phyloP scores from a whole-genome alignment of 192 early-diverging fungal species.

The Gonapodya prolifera region DNA sequence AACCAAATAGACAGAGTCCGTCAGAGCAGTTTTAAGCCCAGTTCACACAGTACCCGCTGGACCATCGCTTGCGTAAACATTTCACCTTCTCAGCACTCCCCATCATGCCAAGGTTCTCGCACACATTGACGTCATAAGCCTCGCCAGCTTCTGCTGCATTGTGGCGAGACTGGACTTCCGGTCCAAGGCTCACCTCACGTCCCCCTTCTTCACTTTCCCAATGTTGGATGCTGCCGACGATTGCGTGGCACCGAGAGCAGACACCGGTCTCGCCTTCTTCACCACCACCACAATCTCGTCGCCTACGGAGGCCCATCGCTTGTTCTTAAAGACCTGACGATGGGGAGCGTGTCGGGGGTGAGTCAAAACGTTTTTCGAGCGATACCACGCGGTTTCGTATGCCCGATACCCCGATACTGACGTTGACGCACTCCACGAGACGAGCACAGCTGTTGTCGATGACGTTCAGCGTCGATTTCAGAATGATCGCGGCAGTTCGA shows the following conservation, averaged over 20 bases:
- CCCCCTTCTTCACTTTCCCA: constrained; percentile 79
- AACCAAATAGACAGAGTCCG: too few species aligned
- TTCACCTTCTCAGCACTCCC: too few species aligned
- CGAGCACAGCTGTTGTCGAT: constrained; percentile 97
- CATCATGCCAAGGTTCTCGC: too few species aligned
- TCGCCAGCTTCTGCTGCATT: too few species aligned
- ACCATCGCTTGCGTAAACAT: too few species aligned
- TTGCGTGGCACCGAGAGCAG: constrained; percentile 18
- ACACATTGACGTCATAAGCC: too few species aligned
- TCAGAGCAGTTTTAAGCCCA: too few species aligned
- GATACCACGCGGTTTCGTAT: too few species aligned
- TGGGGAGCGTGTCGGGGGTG: constrained; percentile 10
- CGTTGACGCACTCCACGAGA: constrained; percentile 89
- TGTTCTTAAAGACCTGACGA: constrained; percentile 10
- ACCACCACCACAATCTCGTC: constrained; percentile 95
- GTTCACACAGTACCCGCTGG: too few species aligned
- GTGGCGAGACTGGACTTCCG: too few species aligned
- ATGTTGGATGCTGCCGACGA: constrained; percentile 19
- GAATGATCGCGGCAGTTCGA: constrained; percentile 56
- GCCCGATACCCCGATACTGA: constrained; percentile 71
- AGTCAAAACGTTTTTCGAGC: too few species aligned
- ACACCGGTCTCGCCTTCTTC: constrained; percentile 76
- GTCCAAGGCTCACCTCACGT: constrained; percentile 66
- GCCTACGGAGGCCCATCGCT: constrained; percentile 32
- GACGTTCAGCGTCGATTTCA: constrained; percentile 72